A percentile compares a stretch with the other conserved stretches of the same genome.
Conservation (phyloP, 2,329 filamentous ascomycete species). For the Colletotrichum cereale region DNA sequence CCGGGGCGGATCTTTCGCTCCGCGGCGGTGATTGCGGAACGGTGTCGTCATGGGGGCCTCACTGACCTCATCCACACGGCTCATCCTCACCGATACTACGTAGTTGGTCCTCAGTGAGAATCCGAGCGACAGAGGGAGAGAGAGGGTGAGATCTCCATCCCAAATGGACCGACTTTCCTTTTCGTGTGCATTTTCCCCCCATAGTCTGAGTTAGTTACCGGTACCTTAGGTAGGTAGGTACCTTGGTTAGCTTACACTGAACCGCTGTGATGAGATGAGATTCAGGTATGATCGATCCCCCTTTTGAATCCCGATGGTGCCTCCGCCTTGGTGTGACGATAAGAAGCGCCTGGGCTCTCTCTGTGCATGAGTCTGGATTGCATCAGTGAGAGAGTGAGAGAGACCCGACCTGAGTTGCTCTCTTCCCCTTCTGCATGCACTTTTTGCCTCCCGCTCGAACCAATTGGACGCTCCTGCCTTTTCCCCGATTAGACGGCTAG, state of each 20-base stretch:
- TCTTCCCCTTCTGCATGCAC: neutral
- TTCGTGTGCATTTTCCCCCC: too few species aligned
- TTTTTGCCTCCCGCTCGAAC: neutral
- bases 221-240: too few species aligned
- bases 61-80: constrained; percentile 35
- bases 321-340: too few species aligned
- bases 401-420: neutral
- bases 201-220: too few species aligned
- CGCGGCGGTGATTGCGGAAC: constrained; percentile 8
- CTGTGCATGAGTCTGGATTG: neutral
- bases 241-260: too few species aligned
- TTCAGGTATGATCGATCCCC: neutral
- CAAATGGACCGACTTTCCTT: too few species aligned
- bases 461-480: neutral
- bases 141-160: neutral
- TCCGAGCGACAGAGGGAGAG: too few species aligned
- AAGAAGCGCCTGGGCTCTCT: constrained; percentile 11
- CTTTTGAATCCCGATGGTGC: constrained; percentile 8
- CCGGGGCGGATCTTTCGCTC: constrained; percentile 12
- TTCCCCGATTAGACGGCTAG: neutral
- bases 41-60: constrained; percentile 36
- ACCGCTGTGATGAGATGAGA: neutral
- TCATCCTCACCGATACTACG: constrained; percentile 3
- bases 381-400: too few species aligned
- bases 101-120: neutral